Evolutionary conservation across 495 filamentous ascomycete species (phyloP).

Genomic region (Choiromyces venosus): DNA sequence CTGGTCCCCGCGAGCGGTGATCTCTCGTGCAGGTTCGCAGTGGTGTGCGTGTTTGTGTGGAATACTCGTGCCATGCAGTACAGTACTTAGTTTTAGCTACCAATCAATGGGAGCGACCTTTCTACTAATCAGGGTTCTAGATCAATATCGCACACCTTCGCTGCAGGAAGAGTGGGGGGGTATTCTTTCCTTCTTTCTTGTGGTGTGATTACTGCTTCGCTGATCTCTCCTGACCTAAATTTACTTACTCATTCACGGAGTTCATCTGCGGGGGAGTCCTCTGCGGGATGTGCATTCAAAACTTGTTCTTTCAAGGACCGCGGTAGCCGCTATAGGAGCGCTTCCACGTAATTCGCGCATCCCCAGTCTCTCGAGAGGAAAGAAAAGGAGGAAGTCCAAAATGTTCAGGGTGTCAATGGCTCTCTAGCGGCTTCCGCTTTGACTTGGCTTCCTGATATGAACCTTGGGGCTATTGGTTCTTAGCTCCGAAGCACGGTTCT

Average conservation of each 20-base stretch:
- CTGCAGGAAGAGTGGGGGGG: background rate
- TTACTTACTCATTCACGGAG: background rate
- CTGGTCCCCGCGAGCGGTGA: no score
- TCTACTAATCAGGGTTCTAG: background rate
- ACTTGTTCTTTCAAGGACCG: background rate
- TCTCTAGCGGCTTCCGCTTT: background rate
- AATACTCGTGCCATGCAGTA: no score
- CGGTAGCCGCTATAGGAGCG: background rate
- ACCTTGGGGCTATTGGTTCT: no score
- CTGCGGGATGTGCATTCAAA: background rate
- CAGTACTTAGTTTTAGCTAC: background rate
- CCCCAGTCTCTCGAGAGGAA: background rate
- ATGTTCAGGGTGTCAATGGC: no score
- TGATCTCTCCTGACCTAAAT: background rate
- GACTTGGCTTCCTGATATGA: background rate
- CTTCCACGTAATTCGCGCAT: background rate
- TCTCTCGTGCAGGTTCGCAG: background rate
- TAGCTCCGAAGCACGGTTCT: background rate
- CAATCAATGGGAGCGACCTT: background rate
- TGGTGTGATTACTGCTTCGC: background rate
- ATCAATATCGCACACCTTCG: background rate
- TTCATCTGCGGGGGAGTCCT: background rate
- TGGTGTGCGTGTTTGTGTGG: background rate
- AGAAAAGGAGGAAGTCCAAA: background rate
- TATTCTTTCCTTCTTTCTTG: background rate